Percentiles rank a stretch among this genome's conserved stretches.
phyloP scores from a whole-genome alignment of 768 basidiomycete genomes.

The Leccinum olivaceopallidum region DNA sequence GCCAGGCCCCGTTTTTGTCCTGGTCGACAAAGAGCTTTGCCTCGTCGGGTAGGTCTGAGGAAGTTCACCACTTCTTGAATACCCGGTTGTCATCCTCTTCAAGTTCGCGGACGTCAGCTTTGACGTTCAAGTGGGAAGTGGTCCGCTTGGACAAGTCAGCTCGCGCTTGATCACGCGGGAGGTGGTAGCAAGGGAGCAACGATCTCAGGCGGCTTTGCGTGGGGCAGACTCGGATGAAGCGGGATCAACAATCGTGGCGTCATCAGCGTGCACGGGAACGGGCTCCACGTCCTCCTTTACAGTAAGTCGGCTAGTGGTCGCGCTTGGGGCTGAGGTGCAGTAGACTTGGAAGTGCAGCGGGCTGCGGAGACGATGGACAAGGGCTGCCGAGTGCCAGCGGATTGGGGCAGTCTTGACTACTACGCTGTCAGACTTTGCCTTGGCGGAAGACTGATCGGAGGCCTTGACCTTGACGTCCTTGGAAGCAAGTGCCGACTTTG shows the following conservation, averaged over 20 bases:
- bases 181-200: constrained; percentile 28
- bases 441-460: constrained; percentile 39
- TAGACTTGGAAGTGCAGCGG: constrained; percentile 30
- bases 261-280: too few relatives aligned
- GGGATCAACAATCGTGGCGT: constrained; percentile 53
- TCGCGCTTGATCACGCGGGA: constrained; percentile 29
- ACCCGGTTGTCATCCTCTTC: constrained; percentile 59
- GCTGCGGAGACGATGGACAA: constrained; percentile 29
- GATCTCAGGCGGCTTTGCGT: not conserved
- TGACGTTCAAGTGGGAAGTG: constrained; percentile 29
- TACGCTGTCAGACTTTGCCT: constrained; percentile 63
- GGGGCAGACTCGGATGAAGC: constrained; percentile 27
- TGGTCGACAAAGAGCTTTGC: constrained; percentile 44
- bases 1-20: constrained; percentile 34
- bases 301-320: constrained; percentile 24
- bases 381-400: constrained; percentile 46
- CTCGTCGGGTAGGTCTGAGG: constrained; percentile 56
- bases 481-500: constrained; percentile 37
- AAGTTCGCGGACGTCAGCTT: constrained; percentile 32
- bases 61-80: constrained; percentile 76
- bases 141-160: constrained; percentile 33
- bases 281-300: constrained; percentile 29
- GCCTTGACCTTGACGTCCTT: constrained; percentile 57
- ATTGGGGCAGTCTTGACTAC: constrained; percentile 45
- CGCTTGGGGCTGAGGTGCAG: constrained; percentile 15